A percentile compares a stretch with the other conserved stretches of the same genome.
phyloP scores from a whole-genome alignment of 2,329 filamentous ascomycete genomes.

The Hypoxylon sp. region DNA sequence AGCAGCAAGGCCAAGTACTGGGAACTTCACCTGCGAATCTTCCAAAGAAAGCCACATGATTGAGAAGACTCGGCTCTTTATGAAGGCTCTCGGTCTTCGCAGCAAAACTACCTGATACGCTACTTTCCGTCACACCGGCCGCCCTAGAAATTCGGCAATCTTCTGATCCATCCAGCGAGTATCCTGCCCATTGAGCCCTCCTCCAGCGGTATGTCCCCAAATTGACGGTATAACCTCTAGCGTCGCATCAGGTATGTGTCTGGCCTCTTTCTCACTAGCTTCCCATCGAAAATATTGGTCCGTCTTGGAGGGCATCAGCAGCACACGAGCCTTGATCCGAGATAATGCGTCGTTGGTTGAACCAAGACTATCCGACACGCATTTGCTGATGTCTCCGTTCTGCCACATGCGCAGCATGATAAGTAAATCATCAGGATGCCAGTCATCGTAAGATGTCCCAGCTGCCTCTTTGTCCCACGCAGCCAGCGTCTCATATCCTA shows the following conservation, averaged over 20 bases:
- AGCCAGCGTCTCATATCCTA: conserved; percentile 52
- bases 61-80: too few species aligned
- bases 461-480: conserved; percentile 52
- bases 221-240: conserved; percentile 52
- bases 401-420: conserved; percentile 60
- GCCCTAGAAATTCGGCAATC: conserved; percentile 47
- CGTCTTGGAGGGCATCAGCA: conserved; percentile 71
- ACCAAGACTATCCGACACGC: conserved; percentile 35
- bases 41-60: too few species aligned
- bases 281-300: conserved; percentile 72
- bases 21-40: too few species aligned
- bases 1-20: too few species aligned
- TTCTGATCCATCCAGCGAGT: conserved; percentile 49
- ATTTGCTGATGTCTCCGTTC: conserved; percentile 52
- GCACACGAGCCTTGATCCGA: conserved; percentile 69
- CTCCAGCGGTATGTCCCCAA: conserved; percentile 55
- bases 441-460: conserved; percentile 52
- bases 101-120: too few species aligned
- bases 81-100: too few species aligned
- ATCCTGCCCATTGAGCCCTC: conserved; percentile 49
- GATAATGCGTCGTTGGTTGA: conserved; percentile 65
- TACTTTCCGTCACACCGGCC: not conserved
- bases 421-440: conserved; percentile 59
- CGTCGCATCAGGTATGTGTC: conserved; percentile 45
- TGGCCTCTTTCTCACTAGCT: conserved; percentile 50